Conservation (phyloP, 805 yeast genomes). For the Isabelozyma rhagii region DNA sequence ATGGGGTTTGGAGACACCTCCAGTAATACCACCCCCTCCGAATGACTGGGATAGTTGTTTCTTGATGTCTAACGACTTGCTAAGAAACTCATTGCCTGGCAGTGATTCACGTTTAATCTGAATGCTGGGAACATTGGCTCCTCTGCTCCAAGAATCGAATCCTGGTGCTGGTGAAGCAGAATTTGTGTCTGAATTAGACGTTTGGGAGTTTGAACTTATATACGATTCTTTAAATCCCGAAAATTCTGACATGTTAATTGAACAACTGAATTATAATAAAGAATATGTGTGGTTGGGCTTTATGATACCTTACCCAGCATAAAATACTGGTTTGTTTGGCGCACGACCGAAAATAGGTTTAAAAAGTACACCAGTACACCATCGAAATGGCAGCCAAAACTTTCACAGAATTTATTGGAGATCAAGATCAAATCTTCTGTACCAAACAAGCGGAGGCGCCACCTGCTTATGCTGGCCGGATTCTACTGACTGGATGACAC, state of each 20-base stretch:
- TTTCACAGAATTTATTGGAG: too few species aligned
- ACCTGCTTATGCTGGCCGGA: too few species aligned
- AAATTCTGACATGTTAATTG: conserved; percentile 8
- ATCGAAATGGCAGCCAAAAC: too few species aligned
- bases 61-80: conserved; percentile 35
- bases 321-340: neutral
- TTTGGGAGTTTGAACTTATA: conserved; percentile 7
- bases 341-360: too few species aligned
- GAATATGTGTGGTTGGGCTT: neutral
- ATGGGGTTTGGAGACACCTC: conserved; percentile 38
- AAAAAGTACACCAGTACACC: too few species aligned
- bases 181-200: conserved; percentile 7
- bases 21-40: conserved; percentile 17
- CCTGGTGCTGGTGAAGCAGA: conserved; percentile 14
- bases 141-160: conserved; percentile 4
- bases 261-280: neutral
- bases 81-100: conserved; percentile 19
- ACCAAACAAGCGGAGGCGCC: too few species aligned
- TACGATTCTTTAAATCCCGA: conserved; percentile 17
- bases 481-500: too few species aligned
- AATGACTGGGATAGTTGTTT: conserved; percentile 41
- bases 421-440: too few species aligned
- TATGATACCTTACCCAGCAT: neutral
- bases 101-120: conserved; percentile 22
- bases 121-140: conserved; percentile 21